Evolutionary conservation across 495 filamentous ascomycete genomes (phyloP), one percentile per base, ranked within the genome.

Genomic region (Lasiosphaeriaceae sp.): DNA sequence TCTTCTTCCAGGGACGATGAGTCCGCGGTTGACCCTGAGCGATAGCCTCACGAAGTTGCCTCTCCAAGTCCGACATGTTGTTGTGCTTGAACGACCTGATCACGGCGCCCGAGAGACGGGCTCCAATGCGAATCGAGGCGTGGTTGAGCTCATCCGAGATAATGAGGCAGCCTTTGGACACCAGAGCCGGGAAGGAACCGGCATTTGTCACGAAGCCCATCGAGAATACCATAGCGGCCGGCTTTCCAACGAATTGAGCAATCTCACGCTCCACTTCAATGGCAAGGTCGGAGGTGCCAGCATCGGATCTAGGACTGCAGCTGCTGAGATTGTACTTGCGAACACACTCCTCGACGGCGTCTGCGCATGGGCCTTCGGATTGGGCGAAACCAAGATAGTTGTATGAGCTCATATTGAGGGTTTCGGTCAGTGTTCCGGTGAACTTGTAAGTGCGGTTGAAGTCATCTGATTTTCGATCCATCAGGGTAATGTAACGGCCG

Each of bases 331-430:
- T 92, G 60, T 94, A 92, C 68, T 87, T 90, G 68, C 84, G 85
- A 59, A 95, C 85, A 37, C 80, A 78, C 22, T 92, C 88, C 74
- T 97, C 94, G 6, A 93, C 90, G 22, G 89, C 84, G 73, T 97
- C 95, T 24, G 95, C 95, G 70, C 95, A 97, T 37, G 93, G 93
- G 16, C 94, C 94, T 65, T 96, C 92, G 1, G 94, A 97, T 72
- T 98, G 95, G 55, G 94, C 94, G 67, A 98, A 98, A 24, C 94
- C 94, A 7, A 98, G 89, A 63, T 98, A 98, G 67, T 98, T 98
- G 80, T 98, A 98, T 3, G 94, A 98, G 75, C 92, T 96, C 85
- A 98, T 85, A 70, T 98, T 98, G 55, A 98, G 74, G 0, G 94
- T 97, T 68, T 98, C 90, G n/a, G 94, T 97, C 48, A 83, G 85